phyloP scores from a whole-genome alignment of 192 early-diverging fungal genomes.

The Coemansia sp. region DNA sequence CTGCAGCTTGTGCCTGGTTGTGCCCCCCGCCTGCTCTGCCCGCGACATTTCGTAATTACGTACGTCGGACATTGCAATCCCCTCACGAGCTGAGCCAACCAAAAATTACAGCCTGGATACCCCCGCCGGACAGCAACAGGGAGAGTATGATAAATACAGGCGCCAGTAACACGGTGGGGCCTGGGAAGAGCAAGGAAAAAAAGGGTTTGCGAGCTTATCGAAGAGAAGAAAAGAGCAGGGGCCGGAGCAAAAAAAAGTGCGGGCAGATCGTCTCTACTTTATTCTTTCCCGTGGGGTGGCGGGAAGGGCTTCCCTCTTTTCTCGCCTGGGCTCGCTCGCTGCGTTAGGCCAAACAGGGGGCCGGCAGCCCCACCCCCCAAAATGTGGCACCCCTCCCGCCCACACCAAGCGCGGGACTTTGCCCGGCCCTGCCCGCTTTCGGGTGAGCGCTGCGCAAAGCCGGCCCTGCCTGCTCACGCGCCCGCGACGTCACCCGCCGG shows the following conservation, averaged over 20 bases:
- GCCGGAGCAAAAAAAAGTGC: background rate
- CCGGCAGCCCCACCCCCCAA: too few species aligned
- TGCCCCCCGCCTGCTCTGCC: slow-evolving; percentile 23
- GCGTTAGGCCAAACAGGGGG: too few species aligned
- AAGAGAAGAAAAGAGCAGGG: background rate
- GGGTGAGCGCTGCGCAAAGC: too few species aligned
- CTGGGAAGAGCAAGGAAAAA: background rate
- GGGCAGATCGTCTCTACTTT: slow-evolving; percentile 7
- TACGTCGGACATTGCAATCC: too few species aligned
- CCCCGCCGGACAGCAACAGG: background rate
- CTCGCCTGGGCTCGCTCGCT: background rate
- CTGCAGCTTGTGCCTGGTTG: slow-evolving; percentile 26
- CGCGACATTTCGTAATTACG: slow-evolving; percentile 19
- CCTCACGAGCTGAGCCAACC: too few species aligned
- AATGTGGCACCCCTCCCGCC: too few species aligned
- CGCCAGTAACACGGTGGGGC: slow-evolving; percentile 1
- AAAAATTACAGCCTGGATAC: too few species aligned
- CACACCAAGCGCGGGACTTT: too few species aligned
- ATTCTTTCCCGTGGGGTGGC: background rate
- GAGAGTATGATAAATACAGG: slow-evolving; percentile 2
- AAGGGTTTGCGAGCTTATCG: too few species aligned
- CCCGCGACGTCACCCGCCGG: too few species aligned
- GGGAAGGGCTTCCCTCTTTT: slow-evolving; percentile 3
- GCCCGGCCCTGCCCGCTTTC: too few species aligned
- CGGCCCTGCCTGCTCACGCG: too few species aligned